Conservation (phyloP, 768 basidiomycete species). For the Xanthoconium stramineum region DNA sequence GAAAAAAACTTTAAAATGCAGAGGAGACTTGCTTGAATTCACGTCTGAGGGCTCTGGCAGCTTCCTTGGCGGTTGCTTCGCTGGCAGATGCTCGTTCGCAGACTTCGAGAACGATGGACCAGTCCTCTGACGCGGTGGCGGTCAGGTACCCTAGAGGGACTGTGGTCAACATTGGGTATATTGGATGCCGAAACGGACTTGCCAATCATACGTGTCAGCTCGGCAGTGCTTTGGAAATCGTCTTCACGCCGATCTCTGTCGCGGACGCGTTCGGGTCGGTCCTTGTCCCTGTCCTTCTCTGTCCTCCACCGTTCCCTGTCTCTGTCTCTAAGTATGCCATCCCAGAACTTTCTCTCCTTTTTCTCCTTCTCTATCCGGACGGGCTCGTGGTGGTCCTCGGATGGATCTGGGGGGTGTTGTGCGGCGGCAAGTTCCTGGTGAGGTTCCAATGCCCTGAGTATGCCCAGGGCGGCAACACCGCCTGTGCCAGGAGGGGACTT, state of each 20-base stretch:
- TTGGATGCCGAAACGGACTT: constrained; percentile 8
- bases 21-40: constrained; percentile 70
- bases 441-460: constrained; percentile 55
- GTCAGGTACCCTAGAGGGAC: constrained; percentile 60
- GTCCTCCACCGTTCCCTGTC: constrained; percentile 32
- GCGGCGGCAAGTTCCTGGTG: constrained; percentile 25
- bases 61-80: constrained; percentile 78
- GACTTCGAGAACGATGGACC: constrained; percentile 78
- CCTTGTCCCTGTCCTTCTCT: constrained; percentile 38
- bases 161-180: neutral
- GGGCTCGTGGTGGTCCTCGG: constrained; percentile 31
- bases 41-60: constrained; percentile 72
- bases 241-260: constrained; percentile 34
- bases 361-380: constrained; percentile 39
- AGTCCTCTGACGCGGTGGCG: constrained; percentile 78
- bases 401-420: constrained; percentile 21
- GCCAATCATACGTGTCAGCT: constrained; percentile 75
- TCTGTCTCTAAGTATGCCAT: constrained; percentile 33
- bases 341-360: constrained; percentile 60
- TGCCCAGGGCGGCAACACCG: constrained; percentile 20
- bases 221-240: constrained; percentile 43
- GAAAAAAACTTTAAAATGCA: neutral
- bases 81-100: constrained; percentile 77
- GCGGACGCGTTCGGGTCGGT: constrained; percentile 29
- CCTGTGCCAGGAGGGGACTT: constrained; percentile 30